A percentile compares a stretch with the other conserved stretches of the same genome.
These are phyloP conservation scores for Rhizopogon vinicolor DNA, from an alignment of 768 basidiomycete genomes.

Conservation along the genomic window DNA sequence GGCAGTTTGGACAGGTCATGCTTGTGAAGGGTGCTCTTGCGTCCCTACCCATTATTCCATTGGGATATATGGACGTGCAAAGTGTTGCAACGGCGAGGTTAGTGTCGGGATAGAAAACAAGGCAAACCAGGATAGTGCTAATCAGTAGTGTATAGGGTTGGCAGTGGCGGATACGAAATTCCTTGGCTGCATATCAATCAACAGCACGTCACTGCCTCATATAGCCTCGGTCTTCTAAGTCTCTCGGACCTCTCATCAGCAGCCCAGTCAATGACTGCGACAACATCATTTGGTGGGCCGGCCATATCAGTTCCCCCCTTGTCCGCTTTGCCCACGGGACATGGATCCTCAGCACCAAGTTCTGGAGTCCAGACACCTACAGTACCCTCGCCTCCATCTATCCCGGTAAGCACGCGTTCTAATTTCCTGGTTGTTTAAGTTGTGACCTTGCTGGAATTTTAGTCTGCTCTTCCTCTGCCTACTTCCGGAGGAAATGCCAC, in stretches of 20 bases:
- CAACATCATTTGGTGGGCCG: background rate
- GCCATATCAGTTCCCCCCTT: background rate
- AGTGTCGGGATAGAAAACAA: constrained; percentile 5
- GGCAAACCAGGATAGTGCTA: background rate
- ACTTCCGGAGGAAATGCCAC: background rate
- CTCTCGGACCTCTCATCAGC: constrained; percentile 14
- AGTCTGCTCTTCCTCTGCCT: background rate
- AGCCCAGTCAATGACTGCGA: constrained; percentile 9
- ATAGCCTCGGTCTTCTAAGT: constrained; percentile 21
- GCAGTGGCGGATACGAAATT: constrained; percentile 51
- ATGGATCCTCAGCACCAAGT: background rate
- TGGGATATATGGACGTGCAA: constrained; percentile 49
- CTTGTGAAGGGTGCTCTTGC: constrained; percentile 54
- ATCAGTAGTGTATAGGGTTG: constrained; percentile 28
- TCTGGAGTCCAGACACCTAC: background rate
- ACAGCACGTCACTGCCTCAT: constrained; percentile 46
- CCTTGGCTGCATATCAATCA: constrained; percentile 65
- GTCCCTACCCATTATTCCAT: constrained; percentile 54
- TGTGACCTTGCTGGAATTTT: background rate
- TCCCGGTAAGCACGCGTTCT: background rate
- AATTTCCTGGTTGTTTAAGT: background rate
- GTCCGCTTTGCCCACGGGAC: background rate
- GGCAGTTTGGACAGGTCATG: constrained; percentile 50
- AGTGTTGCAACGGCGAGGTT: constrained; percentile 40
- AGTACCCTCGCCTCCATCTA: background rate